Evolutionary conservation across 257 asterid species (phyloP), one percentile per base, ranked within the genome.

Genomic region (Nicotiana tomentosiformis): DNA sequence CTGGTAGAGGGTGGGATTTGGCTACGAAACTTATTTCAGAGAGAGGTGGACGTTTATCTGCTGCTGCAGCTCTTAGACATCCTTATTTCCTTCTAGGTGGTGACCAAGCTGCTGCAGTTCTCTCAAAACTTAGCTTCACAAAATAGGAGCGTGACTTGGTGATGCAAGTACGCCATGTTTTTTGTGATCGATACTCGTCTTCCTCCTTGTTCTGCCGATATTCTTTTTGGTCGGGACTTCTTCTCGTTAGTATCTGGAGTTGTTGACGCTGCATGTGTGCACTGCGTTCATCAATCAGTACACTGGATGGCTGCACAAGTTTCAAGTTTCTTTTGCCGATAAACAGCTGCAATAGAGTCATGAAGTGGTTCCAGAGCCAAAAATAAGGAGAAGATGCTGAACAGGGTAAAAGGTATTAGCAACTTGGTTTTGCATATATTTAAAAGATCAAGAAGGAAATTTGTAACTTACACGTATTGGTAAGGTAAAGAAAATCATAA

Each of bases 1-100:
- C 98, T 4, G 98, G 98, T 61, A 89, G 98, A 90, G 99, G 98
- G 1, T 94, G 99, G 98, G 99, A 96, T 91, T 85, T 96, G 88
- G 98, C 95, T 30, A 91, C 97, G 0, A 96, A 94, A 67, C 97
- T 96, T 33, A 80, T 96, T 39, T 90, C 98, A 0, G 93, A 92
- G 89, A 90, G 99, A 86, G 91, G 98, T 5, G 92, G 97, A 4
- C 89, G 98, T 39, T 85, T 96, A 84, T 94, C 98, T 14, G 98
- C 98, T 39, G 89, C 93, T 26, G 98, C 98, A 77, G 98, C 99
- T 46, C 83, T 94, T 57, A 93, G 98, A 88, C 99, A 94, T 89
- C 99, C 98, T 7, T 96, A 96, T 90, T 94, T 94, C 89, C 87
- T 94, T 87, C 86, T 96, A 81, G 99, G 98, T 56, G 92, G 93